phyloP scores from a whole-genome alignment of 768 basidiomycete genomes.

The Mycena haematopus region DNA sequence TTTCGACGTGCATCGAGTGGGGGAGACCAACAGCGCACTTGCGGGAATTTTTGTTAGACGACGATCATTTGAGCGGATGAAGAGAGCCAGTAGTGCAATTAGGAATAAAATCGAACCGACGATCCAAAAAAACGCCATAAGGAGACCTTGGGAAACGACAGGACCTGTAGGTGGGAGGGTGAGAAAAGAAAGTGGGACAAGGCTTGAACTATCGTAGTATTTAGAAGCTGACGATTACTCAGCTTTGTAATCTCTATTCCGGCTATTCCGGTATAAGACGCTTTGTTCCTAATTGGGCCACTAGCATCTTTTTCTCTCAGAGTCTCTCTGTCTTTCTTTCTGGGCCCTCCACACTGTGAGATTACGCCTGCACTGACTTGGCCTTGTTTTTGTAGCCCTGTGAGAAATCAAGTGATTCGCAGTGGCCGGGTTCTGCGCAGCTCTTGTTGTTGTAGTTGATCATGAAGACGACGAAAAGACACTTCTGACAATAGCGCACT shows the following conservation, averaged over 20 bases:
- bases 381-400: too few species aligned
- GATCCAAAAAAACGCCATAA: slow-evolving; percentile 16
- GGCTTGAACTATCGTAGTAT: too few species aligned
- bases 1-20: slow-evolving; percentile 54
- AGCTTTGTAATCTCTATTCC: too few species aligned
- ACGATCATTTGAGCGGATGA: slow-evolving; percentile 59
- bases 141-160: neutral
- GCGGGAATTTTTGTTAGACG: slow-evolving; percentile 58
- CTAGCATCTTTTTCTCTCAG: too few species aligned
- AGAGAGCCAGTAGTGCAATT: slow-evolving; percentile 34
- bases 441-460: too few species aligned
- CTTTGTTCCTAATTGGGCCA: too few species aligned
- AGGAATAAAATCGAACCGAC: neutral
- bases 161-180: neutral
- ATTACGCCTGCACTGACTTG: too few species aligned
- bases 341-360: too few species aligned
- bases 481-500: neutral
- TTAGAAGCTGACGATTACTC: too few species aligned
- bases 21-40: slow-evolving; percentile 55
- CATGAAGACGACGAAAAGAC: too few species aligned
- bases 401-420: slow-evolving; percentile 1
- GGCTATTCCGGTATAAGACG: too few species aligned
- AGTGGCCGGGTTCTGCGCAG: slow-evolving; percentile 3
- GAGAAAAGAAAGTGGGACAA: neutral
- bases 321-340: too few species aligned